Conservation (phyloP, 2,329 filamentous ascomycete species). For the Hypoxylon sp. region DNA sequence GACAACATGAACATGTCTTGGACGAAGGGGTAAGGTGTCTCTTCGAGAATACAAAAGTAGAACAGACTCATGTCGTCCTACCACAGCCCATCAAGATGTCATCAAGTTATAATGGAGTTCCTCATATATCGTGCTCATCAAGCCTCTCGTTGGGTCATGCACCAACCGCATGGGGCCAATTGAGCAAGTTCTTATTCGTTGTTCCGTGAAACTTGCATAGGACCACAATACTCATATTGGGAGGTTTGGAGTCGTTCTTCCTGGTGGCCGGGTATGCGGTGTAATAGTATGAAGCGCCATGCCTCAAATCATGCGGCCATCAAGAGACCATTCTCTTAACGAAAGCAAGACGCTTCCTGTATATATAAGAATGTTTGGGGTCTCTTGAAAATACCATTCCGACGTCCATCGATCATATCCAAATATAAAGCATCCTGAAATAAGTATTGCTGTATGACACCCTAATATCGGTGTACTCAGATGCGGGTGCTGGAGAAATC, state of each 20-base stretch:
- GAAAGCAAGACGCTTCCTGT: too few relatives aligned
- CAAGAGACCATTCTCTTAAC: too few relatives aligned
- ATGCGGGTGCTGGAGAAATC: too few relatives aligned
- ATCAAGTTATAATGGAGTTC: neutral
- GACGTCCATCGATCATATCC: too few relatives aligned
- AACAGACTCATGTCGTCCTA: neutral
- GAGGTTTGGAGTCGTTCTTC: neutral
- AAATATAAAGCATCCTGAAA: too few relatives aligned
- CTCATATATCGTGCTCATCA: neutral
- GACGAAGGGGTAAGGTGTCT: neutral
- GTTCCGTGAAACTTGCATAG: conserved; percentile 1
- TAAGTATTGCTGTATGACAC: too few relatives aligned
- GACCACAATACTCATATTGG: neutral
- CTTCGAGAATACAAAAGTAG: neutral
- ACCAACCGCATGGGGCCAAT: neutral
- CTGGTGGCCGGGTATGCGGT: neutral
- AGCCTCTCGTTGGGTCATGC: neutral
- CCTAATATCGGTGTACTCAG: too few relatives aligned
- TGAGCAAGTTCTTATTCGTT: conserved; percentile 11
- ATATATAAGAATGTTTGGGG: too few relatives aligned
- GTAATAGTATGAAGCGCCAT: too few relatives aligned
- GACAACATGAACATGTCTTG: neutral
- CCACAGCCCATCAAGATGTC: neutral
- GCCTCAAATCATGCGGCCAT: too few relatives aligned
- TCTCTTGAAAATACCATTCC: too few relatives aligned